Evolutionary conservation across 192 early-diverging fungal genomes (phyloP), one percentile per base, ranked within the genome.

Genomic region (Obelidium mucronatum): DNA sequence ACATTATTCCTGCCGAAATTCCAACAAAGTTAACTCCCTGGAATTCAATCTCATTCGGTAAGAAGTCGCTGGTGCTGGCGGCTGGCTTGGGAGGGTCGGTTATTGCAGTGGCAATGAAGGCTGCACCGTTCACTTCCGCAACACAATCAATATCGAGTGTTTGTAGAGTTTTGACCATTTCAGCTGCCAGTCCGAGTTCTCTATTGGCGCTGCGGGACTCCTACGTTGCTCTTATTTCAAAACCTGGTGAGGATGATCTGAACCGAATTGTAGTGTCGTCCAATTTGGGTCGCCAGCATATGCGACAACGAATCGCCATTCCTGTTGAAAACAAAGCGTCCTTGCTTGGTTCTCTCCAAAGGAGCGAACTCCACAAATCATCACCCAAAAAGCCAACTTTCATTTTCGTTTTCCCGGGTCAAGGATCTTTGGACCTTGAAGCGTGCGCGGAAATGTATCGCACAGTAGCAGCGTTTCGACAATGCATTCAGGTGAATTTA

Each of bases 401-500:
- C 31, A 36, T 67, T 40, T 37, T 67, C 28, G 66, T 67, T 8
- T 67, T 67, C 53, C 66, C 66, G 19, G 66, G 66, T 15, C 66
- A 67, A 3, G 35, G 33, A 15, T 67, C 66, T 13, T 44, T 67
- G 44, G 66, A 67, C 66, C 26, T 44, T 44, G n/a, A 24, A 40
- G 40, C 53, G 66, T 67, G 35, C 35, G 44, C 40, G 22, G 66
- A 19, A 1, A 44, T 67, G 60, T 62, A 13, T n/a, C 6, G n/a
- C 8, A 13, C 31, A 6, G 60, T 62, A 13, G 60, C 31, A 6
- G n/a, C 60, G 11, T 62, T 62, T n/a, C 31, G 60, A 6, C 8
- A 62, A 8, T 6, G 8, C 37, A 67, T 67, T 30, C 22, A 60
- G 28, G 58, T 60, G 28, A 15, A 30, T 60, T 51, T 13, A n/a